Evolutionary conservation across 208 protist species (phyloP), one percentile per base, ranked within the genome.

Genomic region (Wallacemonas sp.): DNA sequence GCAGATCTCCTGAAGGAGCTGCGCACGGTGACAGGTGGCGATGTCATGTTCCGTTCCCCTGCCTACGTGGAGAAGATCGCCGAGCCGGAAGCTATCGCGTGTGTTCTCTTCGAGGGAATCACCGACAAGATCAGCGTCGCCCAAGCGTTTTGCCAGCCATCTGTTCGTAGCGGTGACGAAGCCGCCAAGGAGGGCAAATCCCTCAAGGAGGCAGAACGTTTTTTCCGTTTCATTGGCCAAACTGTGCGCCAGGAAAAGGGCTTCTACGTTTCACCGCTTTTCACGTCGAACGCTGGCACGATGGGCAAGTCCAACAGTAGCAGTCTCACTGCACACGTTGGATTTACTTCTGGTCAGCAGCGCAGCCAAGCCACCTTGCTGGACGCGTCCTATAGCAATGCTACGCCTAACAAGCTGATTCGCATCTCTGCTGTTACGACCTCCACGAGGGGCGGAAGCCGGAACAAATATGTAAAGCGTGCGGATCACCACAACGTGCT

Each of bases 351-450:
- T 33, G 77, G 79, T 38, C 84, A 95, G 74, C 76, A 95, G 53
- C 75, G 77, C 28, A 90, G 77, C 62, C 77, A 86, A 64, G 72
- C 72, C 22, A 91, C 79, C 8, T 66, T 93, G 30, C 75, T 91
- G 47, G 81, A 93, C 62, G 79, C 79, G 22, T 84, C 90, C n/a
- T 93, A 88, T 71, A 93, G 86, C 77, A 93, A 91, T 60, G 90
- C 90, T 12, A 91, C 80, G 14, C 90, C 86, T 47, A 91, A 73
- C 75, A 91, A 88, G 63, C 77, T 93, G 47, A 75, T 96, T 11
- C 84, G 82, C 59, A 85, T 93, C 66, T 93, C 90, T 1, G 79
- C 84, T 31, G 66, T 80, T 1, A 56, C 87, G 14, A 66, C 79
- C 21, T 72, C 66, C 24, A 74, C 70, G 58, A 74, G 67, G 2